A percentile compares a stretch with the other conserved stretches of the same genome.
phyloP scores from a whole-genome alignment of 331 rosid species.

The Cydonia oblonga region DNA sequence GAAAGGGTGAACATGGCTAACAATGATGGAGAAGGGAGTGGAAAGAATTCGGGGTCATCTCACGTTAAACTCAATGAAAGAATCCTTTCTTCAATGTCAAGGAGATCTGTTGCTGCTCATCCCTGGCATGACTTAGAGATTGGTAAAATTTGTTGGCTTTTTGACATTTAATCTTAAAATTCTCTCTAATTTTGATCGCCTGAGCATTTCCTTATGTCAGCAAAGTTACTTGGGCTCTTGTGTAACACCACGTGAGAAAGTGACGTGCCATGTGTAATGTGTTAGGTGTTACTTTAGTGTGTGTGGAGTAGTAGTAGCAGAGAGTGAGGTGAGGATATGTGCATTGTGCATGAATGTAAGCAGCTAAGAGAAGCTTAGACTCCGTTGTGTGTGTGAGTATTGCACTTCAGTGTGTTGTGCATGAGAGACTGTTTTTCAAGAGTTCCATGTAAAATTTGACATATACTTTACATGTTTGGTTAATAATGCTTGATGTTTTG shows the following conservation, averaged over 20 bases:
- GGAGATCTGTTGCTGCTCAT: conserved; percentile 92
- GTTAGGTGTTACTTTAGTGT: not conserved
- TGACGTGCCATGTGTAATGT: not conserved
- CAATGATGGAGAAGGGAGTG: conserved; percentile 34
- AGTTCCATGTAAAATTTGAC: not conserved
- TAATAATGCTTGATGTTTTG: conserved; percentile 15
- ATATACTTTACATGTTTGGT: not conserved
- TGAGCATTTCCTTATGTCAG: not conserved
- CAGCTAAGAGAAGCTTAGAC: not conserved
- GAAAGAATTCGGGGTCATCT: conserved; percentile 16
- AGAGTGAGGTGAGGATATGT: not conserved
- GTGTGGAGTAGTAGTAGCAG: too few relatives aligned
- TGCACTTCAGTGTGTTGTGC: too few relatives aligned
- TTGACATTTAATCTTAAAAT: not conserved
- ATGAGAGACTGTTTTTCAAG: not conserved
- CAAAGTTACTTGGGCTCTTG: not conserved
- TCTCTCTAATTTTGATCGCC: not conserved
- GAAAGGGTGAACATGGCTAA: conserved; percentile 49
- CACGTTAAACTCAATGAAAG: conserved; percentile 64
- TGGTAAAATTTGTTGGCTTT: conserved; percentile 28
- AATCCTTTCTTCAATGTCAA: conserved; percentile 71
- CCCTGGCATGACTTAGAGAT: conserved; percentile 99
- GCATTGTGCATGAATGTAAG: not conserved
- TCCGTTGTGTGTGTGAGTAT: too few relatives aligned
- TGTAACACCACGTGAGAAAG: not conserved